Evolutionary conservation across 805 yeast genomes (phyloP).

Genomic region (Clavispora phyllophila): DNA sequence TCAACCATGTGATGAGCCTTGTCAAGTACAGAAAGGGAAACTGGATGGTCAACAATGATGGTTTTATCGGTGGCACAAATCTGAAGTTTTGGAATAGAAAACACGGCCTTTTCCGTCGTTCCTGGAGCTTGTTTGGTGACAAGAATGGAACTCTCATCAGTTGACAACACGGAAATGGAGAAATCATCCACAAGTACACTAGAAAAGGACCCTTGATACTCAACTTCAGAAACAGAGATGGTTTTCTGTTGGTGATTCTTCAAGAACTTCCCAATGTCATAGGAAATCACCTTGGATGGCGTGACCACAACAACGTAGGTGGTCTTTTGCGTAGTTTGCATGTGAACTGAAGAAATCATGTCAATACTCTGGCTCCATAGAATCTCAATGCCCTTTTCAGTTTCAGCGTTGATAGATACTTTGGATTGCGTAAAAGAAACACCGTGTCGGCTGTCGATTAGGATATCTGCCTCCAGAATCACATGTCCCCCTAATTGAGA

Average conservation of each 20-base stretch:
- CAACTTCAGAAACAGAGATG: not conserved
- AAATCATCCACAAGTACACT: not conserved
- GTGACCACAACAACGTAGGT: slow-evolving; percentile 6
- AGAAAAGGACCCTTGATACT: not conserved
- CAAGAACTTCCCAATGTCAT: slow-evolving; percentile 6
- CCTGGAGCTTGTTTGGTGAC: not conserved
- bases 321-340: not conserved
- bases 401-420: not conserved
- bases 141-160: not conserved
- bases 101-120: not conserved
- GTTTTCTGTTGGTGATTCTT: not conserved
- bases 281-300: not conserved
- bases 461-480: not conserved
- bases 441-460: not conserved
- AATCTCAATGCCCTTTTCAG: not conserved
- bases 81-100: not conserved
- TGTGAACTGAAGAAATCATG: not conserved
- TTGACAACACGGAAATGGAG: not conserved
- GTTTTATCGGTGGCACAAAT: slow-evolving; percentile 2
- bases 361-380: not conserved
- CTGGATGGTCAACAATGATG: slow-evolving; percentile 30
- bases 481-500: not conserved
- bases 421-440: not conserved
- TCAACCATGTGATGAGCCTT: slow-evolving; percentile 29
- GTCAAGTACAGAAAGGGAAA: slow-evolving; percentile 21